These are phyloP conservation scores for Hypoxylon trugodes DNA, from an alignment of 495 filamentous ascomycete species.

Conservation along the genomic window DNA sequence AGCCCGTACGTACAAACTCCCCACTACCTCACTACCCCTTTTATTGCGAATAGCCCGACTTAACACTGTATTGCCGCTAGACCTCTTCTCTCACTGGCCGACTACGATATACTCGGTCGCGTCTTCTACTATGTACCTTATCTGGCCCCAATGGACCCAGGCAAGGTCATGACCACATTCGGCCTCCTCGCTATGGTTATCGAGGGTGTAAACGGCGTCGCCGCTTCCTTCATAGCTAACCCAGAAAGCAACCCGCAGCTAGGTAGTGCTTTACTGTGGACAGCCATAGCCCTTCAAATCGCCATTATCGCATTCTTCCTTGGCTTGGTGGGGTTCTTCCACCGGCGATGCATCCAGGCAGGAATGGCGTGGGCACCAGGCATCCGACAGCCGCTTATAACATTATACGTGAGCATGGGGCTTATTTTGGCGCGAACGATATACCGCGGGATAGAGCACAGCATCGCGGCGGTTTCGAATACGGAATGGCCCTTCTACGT, in stretches of 20 bases:
- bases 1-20: constrained; percentile 1
- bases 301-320: background rate
- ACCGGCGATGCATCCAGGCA: background rate
- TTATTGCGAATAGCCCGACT: background rate
- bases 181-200: background rate
- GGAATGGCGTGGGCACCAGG: background rate
- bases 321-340: background rate
- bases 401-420: constrained; percentile 1
- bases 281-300: background rate
- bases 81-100: constrained; percentile 1
- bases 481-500: constrained; percentile 12
- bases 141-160: background rate
- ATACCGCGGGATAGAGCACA: background rate
- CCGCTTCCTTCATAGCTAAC: constrained; percentile 1
- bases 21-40: background rate
- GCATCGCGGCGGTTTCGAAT: background rate
- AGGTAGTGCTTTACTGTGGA: background rate
- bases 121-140: constrained; percentile 8
- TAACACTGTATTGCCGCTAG: background rate
- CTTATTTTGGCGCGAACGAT: constrained; percentile 1
- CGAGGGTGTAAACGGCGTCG: constrained; percentile 5
- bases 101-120: constrained; percentile 9
- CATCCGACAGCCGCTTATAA: background rate
- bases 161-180: background rate
- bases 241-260: background rate